Evolutionary conservation across 1,284 basidiomycete species (phyloP), one percentile per base, ranked within the genome.

Genomic region (Rhizoctonia solani): DNA sequence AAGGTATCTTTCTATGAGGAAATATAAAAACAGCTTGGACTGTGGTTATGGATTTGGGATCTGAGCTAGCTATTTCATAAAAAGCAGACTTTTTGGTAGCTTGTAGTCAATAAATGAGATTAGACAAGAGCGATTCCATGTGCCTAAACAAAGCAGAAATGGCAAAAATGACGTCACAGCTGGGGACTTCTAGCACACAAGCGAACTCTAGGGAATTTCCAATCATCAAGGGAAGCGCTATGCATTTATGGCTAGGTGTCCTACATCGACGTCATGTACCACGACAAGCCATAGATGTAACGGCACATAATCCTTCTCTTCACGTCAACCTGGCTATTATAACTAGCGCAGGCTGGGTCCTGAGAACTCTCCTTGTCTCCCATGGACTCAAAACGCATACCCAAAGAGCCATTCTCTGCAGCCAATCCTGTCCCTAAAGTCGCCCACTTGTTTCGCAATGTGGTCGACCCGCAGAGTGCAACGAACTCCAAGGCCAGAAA

Each of bases 401-500:
- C 54, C 34, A 59, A 53, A 27, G 47, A 59, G 50, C 67, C 67
- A 23, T 68, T 53, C 44, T 59, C 56, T n/a, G 68, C 25, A 16
- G 41, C 58, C n/a, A 69, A 69, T 53, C 68, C 61, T 30, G 59
- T 69, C 9, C 67, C 67, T 37, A 68, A 68, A 42, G 67, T 53
- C 30, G 67, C 67, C 1, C 54, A 56, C 29, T 29, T 59, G 19
- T 59, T 47, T 23, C 56, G 56, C 42, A 47, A 59, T 21, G 41
- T 59, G 29, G 56, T 54, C 23, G 61, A 56, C 34, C 59, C 59
- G 23, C 58, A 53, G 46, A 55, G 41, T 21, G 52, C 68, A 14
- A 49, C 52, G 11, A 54, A 66, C 25, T 66, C 68, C 27, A 53
- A 76, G 67, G 75, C 77, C 59, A 67, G 76, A 44, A 59, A 59